Percentiles rank a stretch among this genome's conserved stretches.
These are phyloP conservation scores for Teratosphaeria zuluensis DNA, from an alignment of 2,329 filamentous ascomycete genomes.

Conservation along the genomic window DNA sequence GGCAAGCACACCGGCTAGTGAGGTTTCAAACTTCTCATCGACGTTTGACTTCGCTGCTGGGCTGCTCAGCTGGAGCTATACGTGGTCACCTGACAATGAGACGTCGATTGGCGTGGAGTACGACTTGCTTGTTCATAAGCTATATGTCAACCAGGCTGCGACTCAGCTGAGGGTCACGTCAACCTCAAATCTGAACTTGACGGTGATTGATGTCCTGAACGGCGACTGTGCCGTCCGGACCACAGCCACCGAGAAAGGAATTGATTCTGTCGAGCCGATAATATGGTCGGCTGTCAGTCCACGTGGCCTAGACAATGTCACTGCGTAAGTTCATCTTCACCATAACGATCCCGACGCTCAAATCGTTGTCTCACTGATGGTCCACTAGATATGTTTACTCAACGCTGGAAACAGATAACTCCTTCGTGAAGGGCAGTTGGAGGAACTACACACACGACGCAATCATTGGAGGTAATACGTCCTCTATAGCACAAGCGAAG, in stretches of 20 bases:
- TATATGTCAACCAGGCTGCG: conserved; percentile 51
- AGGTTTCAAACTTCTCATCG: conserved; percentile 52
- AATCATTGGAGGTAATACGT: conserved; percentile 47
- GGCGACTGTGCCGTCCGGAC: conserved; percentile 59
- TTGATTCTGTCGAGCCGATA: conserved; percentile 39
- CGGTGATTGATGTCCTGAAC: conserved; percentile 57
- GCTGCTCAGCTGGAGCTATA: conserved; percentile 54
- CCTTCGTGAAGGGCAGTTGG: conserved; percentile 32
- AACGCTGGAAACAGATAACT: conserved; percentile 34
- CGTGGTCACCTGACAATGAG: conserved; percentile 48
- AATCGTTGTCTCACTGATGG: too few relatives aligned
- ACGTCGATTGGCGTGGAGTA: conserved; percentile 52
- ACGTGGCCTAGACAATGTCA: conserved; percentile 51
- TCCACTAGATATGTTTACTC: conserved; percentile 40
- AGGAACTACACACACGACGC: conserved; percentile 35
- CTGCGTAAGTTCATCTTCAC: conserved; percentile 30
- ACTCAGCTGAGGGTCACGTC: conserved; percentile 52
- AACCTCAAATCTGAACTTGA: conserved; percentile 43
- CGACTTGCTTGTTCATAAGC: conserved; percentile 55
- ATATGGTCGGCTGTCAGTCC: conserved; percentile 60
- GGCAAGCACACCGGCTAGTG: conserved; percentile 48
- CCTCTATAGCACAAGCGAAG: conserved; percentile 55
- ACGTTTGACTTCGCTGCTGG: conserved; percentile 55
- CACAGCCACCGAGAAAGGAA: conserved; percentile 47
- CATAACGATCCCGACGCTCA: too few relatives aligned